Conservation (phyloP, 192 early-diverging fungal species). For the Mortierella hygrophila region DNA sequence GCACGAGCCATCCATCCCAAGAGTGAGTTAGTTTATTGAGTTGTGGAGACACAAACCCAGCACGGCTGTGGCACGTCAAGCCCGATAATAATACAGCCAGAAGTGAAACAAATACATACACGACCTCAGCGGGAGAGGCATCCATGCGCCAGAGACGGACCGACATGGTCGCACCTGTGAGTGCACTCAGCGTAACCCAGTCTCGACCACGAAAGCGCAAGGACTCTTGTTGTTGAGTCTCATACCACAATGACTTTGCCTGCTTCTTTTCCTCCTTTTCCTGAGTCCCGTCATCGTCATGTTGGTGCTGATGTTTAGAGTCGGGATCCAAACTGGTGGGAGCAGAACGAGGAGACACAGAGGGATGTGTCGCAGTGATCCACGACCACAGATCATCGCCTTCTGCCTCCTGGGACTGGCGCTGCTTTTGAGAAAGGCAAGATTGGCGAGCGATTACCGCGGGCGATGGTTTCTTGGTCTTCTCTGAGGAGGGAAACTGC, state of each 20-base stretch:
- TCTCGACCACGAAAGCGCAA: constrained; percentile 12
- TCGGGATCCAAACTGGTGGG: not conserved
- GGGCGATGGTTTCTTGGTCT: not conserved
- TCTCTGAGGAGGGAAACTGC: not conserved
- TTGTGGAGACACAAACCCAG: not conserved
- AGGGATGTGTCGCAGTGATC: not conserved
- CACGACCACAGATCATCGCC: constrained; percentile 1
- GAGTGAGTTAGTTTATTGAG: too few species aligned
- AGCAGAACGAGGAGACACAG: not conserved
- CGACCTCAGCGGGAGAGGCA: constrained; percentile 38
- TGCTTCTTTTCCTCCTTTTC: constrained; percentile 22
- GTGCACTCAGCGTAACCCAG: constrained; percentile 15
- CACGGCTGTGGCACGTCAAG: too few species aligned
- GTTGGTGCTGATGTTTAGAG: not conserved
- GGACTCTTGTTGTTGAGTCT: not conserved
- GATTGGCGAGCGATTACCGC: not conserved
- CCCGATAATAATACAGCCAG: too few species aligned
- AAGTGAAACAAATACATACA: constrained; percentile 31
- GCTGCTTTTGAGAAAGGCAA: not conserved
- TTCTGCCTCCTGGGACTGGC: not conserved
- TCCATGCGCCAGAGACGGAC: constrained; percentile 50
- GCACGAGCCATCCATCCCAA: not conserved
- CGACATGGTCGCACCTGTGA: constrained; percentile 30
- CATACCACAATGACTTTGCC: constrained; percentile 10
- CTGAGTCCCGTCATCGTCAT: not conserved